Base-by-base conservation (phyloP, 768 basidiomycete genomes). In the Kwoniella dejecticola region DNA sequence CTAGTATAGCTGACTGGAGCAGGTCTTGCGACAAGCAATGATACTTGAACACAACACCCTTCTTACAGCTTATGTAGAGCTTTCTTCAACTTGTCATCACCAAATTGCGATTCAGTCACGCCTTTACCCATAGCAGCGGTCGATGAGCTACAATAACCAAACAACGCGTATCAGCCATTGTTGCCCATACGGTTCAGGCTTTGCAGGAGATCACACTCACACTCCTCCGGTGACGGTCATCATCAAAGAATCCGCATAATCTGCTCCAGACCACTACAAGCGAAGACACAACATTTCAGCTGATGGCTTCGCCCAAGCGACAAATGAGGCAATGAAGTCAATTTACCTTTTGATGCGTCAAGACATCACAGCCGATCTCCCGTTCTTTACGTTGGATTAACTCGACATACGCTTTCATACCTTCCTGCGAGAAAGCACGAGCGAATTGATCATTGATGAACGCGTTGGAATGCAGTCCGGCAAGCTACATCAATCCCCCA, bases 111-210 rank as follows among this genome's bases (percentile, higher is more conserved):
- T 81, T 96, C 93, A 0, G 93, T 96, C 29, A 95, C 92, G 57
- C 95, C 95, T 69, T 87, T 87, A 50, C 95, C 96, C 95, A 98
- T 98, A n/a, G 96, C 95, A n/a, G 94, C 85, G 10, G 95, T 98
- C 48, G 91, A 93, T 36, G 91, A 95, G 63, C 73, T 75, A 41
- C 11, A 19, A 23, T 0, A 11, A 24, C 24, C 17, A 0, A 11
- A 26, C 40, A 21, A 27, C 3, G n/a, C 11, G 36, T 10, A 30
- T 55, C 53, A 55, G 53, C 26, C 33, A 36, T 36, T 55, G 24
- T n/a, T n/a, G 26, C 8, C 41, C 11, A 6, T n/a, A n/a, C 7
- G 24, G 45, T 38, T 46, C 31, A 4, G 29, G 48, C 27, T 38
- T 45, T 6, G 21, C 4, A 26, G 13, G 24, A 42, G 12, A 41